Percentiles rank a stretch among this genome's conserved stretches.
Evolutionary conservation across 1,284 basidiomycete genomes (phyloP).

Genomic region (Taiwanofungus camphoratus): DNA sequence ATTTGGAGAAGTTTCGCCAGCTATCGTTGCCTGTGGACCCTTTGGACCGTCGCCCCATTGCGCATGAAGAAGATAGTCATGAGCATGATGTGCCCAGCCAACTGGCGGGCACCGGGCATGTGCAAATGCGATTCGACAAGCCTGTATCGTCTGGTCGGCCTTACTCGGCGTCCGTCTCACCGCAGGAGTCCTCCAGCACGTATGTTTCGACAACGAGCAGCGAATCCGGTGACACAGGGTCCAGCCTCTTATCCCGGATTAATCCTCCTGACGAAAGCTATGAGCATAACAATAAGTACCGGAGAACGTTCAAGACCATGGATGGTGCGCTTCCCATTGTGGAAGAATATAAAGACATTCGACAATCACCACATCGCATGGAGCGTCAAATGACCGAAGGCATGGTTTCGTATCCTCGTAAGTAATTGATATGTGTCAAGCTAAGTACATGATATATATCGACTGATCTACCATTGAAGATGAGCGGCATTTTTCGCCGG

Average conservation of each 20-base stretch:
- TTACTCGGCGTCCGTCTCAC: slow-evolving; percentile 1
- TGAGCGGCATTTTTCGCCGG: background rate
- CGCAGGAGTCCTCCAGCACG: slow-evolving; percentile 1
- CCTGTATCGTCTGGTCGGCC: background rate
- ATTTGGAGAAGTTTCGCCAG: too few species aligned
- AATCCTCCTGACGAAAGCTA: background rate
- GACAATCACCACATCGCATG: too few species aligned
- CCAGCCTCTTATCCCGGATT: background rate
- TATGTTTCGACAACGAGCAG: background rate
- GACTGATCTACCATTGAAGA: background rate
- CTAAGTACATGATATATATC: too few species aligned
- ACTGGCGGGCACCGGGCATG: background rate
- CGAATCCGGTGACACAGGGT: background rate
- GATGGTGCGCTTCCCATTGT: too few species aligned
- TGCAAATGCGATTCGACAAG: background rate
- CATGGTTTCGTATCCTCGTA: too few species aligned
- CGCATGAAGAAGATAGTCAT: too few species aligned
- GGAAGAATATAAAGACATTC: too few species aligned
- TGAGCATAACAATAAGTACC: background rate
- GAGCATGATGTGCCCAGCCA: background rate
- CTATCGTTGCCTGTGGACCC: too few species aligned
- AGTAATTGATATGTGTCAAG: too few species aligned
- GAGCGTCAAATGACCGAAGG: too few species aligned
- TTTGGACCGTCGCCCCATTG: too few species aligned
- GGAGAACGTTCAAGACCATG: too few species aligned